phyloP scores from a whole-genome alignment of 345 rosid genomes.

The Corchorus olitorius region DNA sequence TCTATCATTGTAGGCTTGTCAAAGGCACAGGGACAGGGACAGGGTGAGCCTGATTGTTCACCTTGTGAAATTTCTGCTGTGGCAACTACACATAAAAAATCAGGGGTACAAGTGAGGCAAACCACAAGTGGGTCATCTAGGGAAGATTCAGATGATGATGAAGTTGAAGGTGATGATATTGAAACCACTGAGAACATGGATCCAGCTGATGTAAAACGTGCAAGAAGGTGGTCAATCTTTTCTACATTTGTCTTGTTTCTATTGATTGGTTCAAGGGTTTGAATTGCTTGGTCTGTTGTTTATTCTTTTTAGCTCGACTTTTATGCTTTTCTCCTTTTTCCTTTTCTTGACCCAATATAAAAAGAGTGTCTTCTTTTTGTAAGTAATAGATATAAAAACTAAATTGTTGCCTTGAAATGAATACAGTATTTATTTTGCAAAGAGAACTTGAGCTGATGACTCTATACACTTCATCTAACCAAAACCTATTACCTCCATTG shows the following conservation, averaged over 20 bases:
- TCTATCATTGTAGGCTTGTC: slow-evolving; percentile 44
- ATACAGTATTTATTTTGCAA: background rate
- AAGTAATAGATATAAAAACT: background rate
- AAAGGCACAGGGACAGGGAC: slow-evolving; percentile 37
- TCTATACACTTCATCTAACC: background rate
- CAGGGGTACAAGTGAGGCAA: slow-evolving; percentile 58
- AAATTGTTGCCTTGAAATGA: slow-evolving; percentile 15
- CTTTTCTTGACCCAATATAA: background rate
- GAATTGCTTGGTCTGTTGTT: slow-evolving; percentile 1
- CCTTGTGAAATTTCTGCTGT: slow-evolving; percentile 35
- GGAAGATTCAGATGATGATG: slow-evolving; percentile 91
- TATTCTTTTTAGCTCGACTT: background rate
- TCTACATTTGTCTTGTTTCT: background rate
- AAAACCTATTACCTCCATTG: background rate
- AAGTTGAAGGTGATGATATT: slow-evolving; percentile 85
- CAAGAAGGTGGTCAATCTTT: slow-evolving; percentile 55
- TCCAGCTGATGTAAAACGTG: slow-evolving; percentile 65
- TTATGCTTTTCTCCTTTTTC: background rate
- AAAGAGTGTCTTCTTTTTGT: background rate
- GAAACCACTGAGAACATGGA: slow-evolving; percentile 62
- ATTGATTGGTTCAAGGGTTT: slow-evolving; percentile 15
- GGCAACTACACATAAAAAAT: slow-evolving; percentile 41
- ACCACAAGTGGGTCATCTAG: slow-evolving; percentile 88
- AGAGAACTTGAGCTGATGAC: slow-evolving; percentile 11
- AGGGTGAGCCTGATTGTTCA: slow-evolving; percentile 43